A percentile compares a stretch with the other conserved stretches of the same genome.
Evolutionary conservation across 768 basidiomycete genomes (phyloP).

Genomic region (Cyclocybe aegerita): DNA sequence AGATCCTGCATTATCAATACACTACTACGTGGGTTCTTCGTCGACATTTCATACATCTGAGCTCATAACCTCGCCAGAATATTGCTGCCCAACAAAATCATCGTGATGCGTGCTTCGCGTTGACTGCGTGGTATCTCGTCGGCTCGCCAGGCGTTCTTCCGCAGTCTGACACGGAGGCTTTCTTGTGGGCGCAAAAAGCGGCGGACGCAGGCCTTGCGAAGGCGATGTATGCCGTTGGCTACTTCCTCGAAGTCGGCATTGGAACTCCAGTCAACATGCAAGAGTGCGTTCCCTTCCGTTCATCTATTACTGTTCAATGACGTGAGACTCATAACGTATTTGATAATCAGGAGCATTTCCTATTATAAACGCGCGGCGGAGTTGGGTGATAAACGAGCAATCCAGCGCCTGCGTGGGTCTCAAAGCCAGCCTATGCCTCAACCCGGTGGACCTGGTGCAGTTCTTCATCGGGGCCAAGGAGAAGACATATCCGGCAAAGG

Average conservation of each 20-base stretch:
- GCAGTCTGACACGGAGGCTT: slow-evolving; percentile 98
- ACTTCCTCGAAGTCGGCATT: slow-evolving; percentile 95
- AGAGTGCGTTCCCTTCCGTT: slow-evolving; percentile 50
- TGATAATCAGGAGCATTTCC: slow-evolving; percentile 51
- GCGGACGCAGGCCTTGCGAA: slow-evolving; percentile 91
- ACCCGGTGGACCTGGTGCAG: slow-evolving; percentile 61
- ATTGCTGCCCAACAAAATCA: slow-evolving; percentile 98
- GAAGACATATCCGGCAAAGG: slow-evolving; percentile 45
- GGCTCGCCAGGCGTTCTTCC: slow-evolving; percentile 97
- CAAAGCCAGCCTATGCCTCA: slow-evolving; percentile 52
- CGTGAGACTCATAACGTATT: slow-evolving; percentile 4
- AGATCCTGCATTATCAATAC: slow-evolving; percentile 95
- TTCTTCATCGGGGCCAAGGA: slow-evolving; percentile 56
- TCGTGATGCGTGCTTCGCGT: slow-evolving; percentile 94
- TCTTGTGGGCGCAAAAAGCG: slow-evolving; percentile 94
- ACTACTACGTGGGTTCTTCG: slow-evolving; percentile 87
- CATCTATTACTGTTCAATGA: slow-evolving; percentile 6
- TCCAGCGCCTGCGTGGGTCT: slow-evolving; percentile 73
- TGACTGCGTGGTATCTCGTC: slow-evolving; percentile 99
- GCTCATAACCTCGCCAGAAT: slow-evolving; percentile 54
- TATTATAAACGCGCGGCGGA: slow-evolving; percentile 94
- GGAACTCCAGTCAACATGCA: slow-evolving; percentile 66
- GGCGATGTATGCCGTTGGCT: slow-evolving; percentile 97
- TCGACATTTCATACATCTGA: slow-evolving; percentile 1
- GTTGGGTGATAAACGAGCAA: slow-evolving; percentile 90